Evolutionary conservation across 306 rosid species (phyloP).

Genomic region (Geum urbanum): DNA sequence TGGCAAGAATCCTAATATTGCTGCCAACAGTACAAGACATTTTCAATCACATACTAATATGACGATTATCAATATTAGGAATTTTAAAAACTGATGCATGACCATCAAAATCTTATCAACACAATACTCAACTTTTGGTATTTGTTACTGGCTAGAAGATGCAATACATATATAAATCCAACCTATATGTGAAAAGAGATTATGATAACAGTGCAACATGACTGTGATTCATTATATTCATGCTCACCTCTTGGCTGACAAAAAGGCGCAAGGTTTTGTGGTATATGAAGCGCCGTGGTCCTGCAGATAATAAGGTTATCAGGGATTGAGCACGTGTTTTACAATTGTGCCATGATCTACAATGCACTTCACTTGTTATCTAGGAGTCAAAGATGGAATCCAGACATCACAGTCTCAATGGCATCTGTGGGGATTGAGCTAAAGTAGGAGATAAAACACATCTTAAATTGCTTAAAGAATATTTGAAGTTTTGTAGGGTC

Average conservation of each 20-base stretch:
- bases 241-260: slow-evolving; percentile 73
- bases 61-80: not conserved
- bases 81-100: not conserved
- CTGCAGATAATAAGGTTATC: slow-evolving; percentile 39
- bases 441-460: not conserved
- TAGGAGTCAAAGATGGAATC: not conserved
- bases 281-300: slow-evolving; percentile 72
- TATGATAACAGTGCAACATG: slow-evolving; percentile 10
- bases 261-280: slow-evolving; percentile 66
- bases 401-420: not conserved
- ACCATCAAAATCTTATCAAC: not conserved
- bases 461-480: slow-evolving; percentile 7
- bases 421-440: not conserved
- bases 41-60: not conserved
- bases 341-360: not conserved
- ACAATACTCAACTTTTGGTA: not conserved
- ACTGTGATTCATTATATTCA: not conserved
- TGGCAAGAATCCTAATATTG: not conserved
- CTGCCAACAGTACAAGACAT: not conserved
- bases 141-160: not conserved
- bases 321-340: not conserved
- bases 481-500: not conserved
- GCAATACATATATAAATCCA: slow-evolving; percentile 2
- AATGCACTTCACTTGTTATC: not conserved
- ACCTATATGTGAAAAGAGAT: not conserved